Conservation (phyloP, 768 basidiomycete species). For the Exsudoporus frostii region DNA sequence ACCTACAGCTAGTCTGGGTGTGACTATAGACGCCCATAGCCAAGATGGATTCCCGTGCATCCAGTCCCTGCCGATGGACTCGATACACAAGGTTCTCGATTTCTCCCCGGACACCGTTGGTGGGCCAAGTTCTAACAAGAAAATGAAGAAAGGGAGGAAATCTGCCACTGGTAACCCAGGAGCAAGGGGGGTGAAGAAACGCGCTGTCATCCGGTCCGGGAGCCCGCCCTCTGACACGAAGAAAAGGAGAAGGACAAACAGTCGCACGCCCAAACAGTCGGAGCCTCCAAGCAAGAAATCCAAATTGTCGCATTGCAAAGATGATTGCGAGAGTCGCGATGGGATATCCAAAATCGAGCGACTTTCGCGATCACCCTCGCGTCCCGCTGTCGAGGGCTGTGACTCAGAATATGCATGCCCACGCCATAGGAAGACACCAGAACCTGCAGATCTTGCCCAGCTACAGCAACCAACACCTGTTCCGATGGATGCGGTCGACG, state of each 20-base stretch:
- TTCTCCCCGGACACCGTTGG: neutral
- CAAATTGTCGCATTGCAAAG: constrained; percentile 6
- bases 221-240: neutral
- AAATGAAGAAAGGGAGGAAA: constrained; percentile 12
- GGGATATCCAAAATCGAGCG: neutral
- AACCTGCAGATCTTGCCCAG: neutral
- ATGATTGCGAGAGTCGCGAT: neutral
- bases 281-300: constrained; percentile 24
- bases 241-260: constrained; percentile 1
- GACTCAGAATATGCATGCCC: neutral
- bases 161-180: neutral
- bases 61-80: constrained; percentile 1
- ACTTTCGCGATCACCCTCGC: constrained; percentile 11
- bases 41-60: neutral
- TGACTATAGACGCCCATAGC: neutral
- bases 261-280: neutral
- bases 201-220: neutral
- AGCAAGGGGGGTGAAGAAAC: constrained; percentile 9
- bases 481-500: constrained; percentile 14
- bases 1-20: neutral
- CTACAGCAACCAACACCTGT: neutral
- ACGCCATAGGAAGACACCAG: constrained; percentile 4
- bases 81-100: neutral
- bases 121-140: neutral
- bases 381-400: neutral